Evolutionary conservation across 1,139 yeast genomes (phyloP), one percentile per base, ranked within the genome.

Genomic region (Blastobotrys elegans): DNA sequence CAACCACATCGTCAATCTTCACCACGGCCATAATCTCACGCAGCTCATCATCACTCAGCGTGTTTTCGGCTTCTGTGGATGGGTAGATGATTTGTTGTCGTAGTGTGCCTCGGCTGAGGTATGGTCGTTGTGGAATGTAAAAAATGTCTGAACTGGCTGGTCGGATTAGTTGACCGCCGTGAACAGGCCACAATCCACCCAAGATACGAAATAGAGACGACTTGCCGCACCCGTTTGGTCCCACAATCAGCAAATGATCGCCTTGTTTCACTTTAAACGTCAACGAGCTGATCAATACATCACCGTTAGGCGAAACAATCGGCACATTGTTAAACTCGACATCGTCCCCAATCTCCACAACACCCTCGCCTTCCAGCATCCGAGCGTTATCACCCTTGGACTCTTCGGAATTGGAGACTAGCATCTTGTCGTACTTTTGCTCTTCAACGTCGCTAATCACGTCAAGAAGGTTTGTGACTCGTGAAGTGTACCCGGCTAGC

Each of bases 171-270:
- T 26, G 70, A 5, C 73, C 76, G 44, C 77, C 76, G 39, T 68
- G 62, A 21, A 90, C 83, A 1, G 95, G 95, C 97, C 97, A 90
- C 55, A 90, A 73, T 0, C 96, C 96, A 48, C 97, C 97, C 44
- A 90, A 74, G 62, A 90, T 79, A 62, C 97, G 77, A 66, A 90
- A 90, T 50, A 90, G 70, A 0, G 97, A 89, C 0, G 96, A 88
- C 66, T 90, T 90, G 32, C 97, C 97, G 50, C 95, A 86, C 1
- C 97, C 97, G 62, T 90, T 90, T 7, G 97, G 97, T 0, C 97
- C 97, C 6, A 92, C 92, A 63, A 90, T 89, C 51, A 90, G 73
- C 50, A 90, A 72, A 66, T 90, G 95, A 49, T 89, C 84, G 29
- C 97, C 97, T 39, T 79, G 84, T 53, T 81, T 78, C 49, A 90